Evolutionary conservation across 805 yeast genomes (phyloP), one percentile per base, ranked within the genome.

Genomic region (Jamesozyma jinghongensis): DNA sequence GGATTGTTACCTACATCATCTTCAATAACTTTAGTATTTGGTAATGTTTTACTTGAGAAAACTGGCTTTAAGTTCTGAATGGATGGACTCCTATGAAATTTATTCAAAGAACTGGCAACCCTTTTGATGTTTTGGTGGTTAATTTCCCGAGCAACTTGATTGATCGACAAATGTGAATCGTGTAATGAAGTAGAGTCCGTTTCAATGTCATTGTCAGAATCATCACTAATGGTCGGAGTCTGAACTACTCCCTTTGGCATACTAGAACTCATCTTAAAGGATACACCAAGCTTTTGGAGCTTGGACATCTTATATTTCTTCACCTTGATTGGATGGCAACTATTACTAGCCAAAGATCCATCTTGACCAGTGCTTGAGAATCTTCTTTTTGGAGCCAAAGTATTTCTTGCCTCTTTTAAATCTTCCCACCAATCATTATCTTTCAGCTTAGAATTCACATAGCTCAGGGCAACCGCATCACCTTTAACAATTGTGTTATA

Each of bases 391-490:
- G 59, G 54, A 32, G 42, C 49, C 31, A 52, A 44, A 3, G 63
- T 57, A 4, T 61, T 55, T 42, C 96, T 71, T 0, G 83, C 79
- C 34, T 70, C 75, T 29, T 69, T 65, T 40, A 86, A 63, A 41
- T 80, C 80, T 34, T 63, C 63, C 96, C 96, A 92, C 97, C 97
- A 90, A 39, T 76, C 81, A 42, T 83, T 88, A n/a, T 69, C 64
- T 18, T 65, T 65, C 37, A 90, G 61, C 0, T 67, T 57, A 12
- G 53, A 47, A 36, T 80, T 73, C 7, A 87, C 75, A 20, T 65
- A 67, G 1, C 69, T 71, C 18, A 66, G 52, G 27, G 49, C 58
- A 45, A 59, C 71, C 14, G 57, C 61, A 20, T 63, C 71, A 0
- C 96, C 97, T 47, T 79, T 79, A 3, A 86, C 75, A 46, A 92